Percentiles rank a stretch among this genome's conserved stretches.
These are phyloP conservation scores for Priceomyces fermenticarens DNA, from an alignment of 805 yeast genomes.

Conservation along the genomic window DNA sequence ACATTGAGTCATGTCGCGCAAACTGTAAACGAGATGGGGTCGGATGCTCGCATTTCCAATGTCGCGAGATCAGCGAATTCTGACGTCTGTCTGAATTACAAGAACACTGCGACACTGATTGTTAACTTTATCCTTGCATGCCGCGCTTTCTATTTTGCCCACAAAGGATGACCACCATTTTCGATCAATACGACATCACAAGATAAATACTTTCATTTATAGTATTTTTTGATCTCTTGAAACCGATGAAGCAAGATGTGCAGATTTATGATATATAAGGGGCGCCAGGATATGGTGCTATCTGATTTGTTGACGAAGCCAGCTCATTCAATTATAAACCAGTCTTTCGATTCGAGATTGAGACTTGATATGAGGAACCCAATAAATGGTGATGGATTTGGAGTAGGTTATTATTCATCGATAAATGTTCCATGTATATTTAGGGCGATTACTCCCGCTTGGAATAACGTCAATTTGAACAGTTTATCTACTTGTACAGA, in stretches of 20 bases:
- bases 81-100: too few relatives aligned
- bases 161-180: background rate
- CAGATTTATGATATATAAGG: slow-evolving; percentile 86
- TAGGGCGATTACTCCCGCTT: slow-evolving; percentile 95
- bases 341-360: slow-evolving; percentile 86
- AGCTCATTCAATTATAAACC: slow-evolving; percentile 95
- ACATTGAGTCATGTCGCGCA: too few relatives aligned
- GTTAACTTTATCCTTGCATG: too few relatives aligned
- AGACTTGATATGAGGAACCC: slow-evolving; percentile 88
- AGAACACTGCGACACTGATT: too few relatives aligned
- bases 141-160: too few relatives aligned
- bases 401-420: slow-evolving; percentile 80
- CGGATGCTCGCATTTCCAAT: too few relatives aligned
- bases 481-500: slow-evolving; percentile 85
- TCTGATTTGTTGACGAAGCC: slow-evolving; percentile 90
- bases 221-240: too few relatives aligned
- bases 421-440: slow-evolving; percentile 81
- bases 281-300: slow-evolving; percentile 81
- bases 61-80: too few relatives aligned
- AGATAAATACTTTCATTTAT: background rate
- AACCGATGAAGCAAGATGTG: slow-evolving; percentile 55
- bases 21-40: too few relatives aligned
- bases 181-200: background rate
- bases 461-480: slow-evolving; percentile 92
- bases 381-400: slow-evolving; percentile 97